Percentiles rank a stretch among this genome's conserved stretches.
Evolutionary conservation across 2,329 filamentous ascomycete species (phyloP).

Genomic region (Zymoseptoria ardabiliae): DNA sequence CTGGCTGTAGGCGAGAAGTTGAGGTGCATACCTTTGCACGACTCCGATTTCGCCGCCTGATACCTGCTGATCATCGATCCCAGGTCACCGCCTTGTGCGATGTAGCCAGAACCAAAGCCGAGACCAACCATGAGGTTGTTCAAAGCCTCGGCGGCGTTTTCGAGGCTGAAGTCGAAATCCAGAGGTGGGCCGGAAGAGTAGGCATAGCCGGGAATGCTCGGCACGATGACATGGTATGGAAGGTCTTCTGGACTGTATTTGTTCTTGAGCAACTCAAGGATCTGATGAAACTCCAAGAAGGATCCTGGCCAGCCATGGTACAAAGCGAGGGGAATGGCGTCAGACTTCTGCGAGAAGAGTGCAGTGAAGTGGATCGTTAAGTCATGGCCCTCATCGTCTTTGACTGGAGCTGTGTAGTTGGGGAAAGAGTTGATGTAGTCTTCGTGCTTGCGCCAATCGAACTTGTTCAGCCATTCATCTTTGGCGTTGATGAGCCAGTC

Average conservation of each 20-base stretch:
- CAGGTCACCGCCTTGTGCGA: constrained; percentile 51
- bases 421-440: constrained; percentile 44
- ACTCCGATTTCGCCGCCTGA: constrained; percentile 23
- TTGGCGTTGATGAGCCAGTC: constrained; percentile 41
- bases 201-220: constrained; percentile 46
- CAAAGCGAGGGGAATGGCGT: constrained; percentile 31
- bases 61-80: constrained; percentile 37
- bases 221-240: constrained; percentile 50
- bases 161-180: constrained; percentile 36
- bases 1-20: constrained; percentile 18
- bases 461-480: constrained; percentile 29
- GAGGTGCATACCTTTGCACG: constrained; percentile 20
- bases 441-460: constrained; percentile 36
- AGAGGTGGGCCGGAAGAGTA: constrained; percentile 39
- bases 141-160: constrained; percentile 38
- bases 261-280: constrained; percentile 27
- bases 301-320: constrained; percentile 34
- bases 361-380: constrained; percentile 47
- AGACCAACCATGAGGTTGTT: constrained; percentile 45
- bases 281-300: constrained; percentile 30
- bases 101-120: constrained; percentile 50
- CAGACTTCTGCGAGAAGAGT: constrained; percentile 45
- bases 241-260: constrained; percentile 44
- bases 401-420: constrained; percentile 41
- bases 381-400: constrained; percentile 31